These are phyloP conservation scores for Wickerhamomyces chambardii DNA, from an alignment of 805 yeast genomes.

Conservation along the genomic window DNA sequence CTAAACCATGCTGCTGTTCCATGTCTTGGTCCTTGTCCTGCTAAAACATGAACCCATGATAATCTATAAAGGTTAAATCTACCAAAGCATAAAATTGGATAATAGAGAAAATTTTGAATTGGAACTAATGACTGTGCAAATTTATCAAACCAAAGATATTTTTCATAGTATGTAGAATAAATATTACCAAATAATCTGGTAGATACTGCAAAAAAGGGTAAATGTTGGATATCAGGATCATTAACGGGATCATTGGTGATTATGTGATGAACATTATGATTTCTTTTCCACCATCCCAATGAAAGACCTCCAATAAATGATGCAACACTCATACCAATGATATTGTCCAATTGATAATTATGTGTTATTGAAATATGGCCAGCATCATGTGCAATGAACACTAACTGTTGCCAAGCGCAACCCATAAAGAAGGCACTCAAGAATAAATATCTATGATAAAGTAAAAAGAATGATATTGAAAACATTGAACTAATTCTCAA, in stretches of 20 bases:
- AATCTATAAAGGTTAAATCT: slow-evolving; percentile 77
- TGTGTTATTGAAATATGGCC: slow-evolving; percentile 84
- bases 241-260: slow-evolving; percentile 91
- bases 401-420: slow-evolving; percentile 81
- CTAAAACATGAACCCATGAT: slow-evolving; percentile 67
- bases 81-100: slow-evolving; percentile 75
- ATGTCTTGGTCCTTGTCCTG: slow-evolving; percentile 70
- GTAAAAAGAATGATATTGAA: slow-evolving; percentile 37
- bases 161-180: slow-evolving; percentile 75
- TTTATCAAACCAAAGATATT: slow-evolving; percentile 56
- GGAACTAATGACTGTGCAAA: slow-evolving; percentile 51
- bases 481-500: slow-evolving; percentile 50
- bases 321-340: slow-evolving; percentile 66
- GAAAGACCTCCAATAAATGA: slow-evolving; percentile 83
- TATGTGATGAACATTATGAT: slow-evolving; percentile 89
- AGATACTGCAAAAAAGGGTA: slow-evolving; percentile 86
- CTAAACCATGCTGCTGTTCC: slow-evolving; percentile 87
- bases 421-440: slow-evolving; percentile 63
- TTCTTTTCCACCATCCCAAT: slow-evolving; percentile 91
- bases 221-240: slow-evolving; percentile 90
- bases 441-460: slow-evolving; percentile 33
- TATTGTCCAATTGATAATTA: slow-evolving; percentile 65
- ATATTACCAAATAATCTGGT: slow-evolving; percentile 58
- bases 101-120: slow-evolving; percentile 62
- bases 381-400: slow-evolving; percentile 85